These are phyloP conservation scores for Suhomyces sp. DNA, from an alignment of 805 yeast species.

Conservation along the genomic window DNA sequence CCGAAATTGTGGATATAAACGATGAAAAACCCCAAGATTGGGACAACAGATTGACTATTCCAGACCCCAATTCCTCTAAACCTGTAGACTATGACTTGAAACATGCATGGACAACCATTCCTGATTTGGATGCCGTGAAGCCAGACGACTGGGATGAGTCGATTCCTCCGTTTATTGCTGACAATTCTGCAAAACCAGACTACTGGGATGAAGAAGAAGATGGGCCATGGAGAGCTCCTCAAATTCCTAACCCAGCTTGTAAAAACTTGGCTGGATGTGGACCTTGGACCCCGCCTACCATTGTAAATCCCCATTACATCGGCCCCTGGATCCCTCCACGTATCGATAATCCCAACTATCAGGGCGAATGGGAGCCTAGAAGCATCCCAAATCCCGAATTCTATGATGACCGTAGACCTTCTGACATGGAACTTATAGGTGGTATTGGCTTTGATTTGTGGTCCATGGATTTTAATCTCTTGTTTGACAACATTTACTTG, in stretches of 20 bases:
- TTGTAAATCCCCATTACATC: slow-evolving; percentile 65
- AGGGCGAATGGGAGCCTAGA: slow-evolving; percentile 76
- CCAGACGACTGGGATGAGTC: slow-evolving; percentile 83
- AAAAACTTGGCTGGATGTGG: slow-evolving; percentile 68
- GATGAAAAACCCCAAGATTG: slow-evolving; percentile 75
- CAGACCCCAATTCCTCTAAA: slow-evolving; percentile 66
- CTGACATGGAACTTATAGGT: slow-evolving; percentile 64
- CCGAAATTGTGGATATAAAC: slow-evolving; percentile 51
- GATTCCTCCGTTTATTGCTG: slow-evolving; percentile 54
- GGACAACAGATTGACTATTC: slow-evolving; percentile 67
- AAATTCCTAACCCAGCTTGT: slow-evolving; percentile 73
- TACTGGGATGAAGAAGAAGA: slow-evolving; percentile 91
- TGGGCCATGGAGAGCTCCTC: slow-evolving; percentile 79
- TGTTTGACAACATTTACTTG: slow-evolving; percentile 80
- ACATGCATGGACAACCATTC: slow-evolving; percentile 54
- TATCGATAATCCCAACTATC: slow-evolving; percentile 70
- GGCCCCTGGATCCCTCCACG: slow-evolving; percentile 78
- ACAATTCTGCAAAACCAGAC: slow-evolving; percentile 65
- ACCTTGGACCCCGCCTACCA: slow-evolving; percentile 64
- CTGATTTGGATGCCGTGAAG: slow-evolving; percentile 62
- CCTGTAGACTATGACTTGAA: slow-evolving; percentile 86
- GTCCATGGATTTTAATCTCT: slow-evolving; percentile 73
- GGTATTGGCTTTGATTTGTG: slow-evolving; percentile 87
- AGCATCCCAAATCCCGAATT: slow-evolving; percentile 67
- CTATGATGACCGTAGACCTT: slow-evolving; percentile 55